These are phyloP conservation scores for Priceomyces melissophilus DNA, from an alignment of 805 yeast genomes.

Conservation along the genomic window DNA sequence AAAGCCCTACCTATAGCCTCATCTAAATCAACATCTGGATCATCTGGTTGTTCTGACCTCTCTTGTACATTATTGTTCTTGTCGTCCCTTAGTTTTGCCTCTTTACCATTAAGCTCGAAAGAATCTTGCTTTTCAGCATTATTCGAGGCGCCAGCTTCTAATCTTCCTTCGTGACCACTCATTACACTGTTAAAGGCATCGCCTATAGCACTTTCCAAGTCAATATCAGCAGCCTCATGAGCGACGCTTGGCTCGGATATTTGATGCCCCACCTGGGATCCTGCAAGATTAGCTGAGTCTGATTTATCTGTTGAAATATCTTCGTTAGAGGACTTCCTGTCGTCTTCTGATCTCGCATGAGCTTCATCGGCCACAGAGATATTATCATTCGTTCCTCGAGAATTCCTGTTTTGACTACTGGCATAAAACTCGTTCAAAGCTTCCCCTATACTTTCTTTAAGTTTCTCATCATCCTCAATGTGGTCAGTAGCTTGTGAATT, in stretches of 20 bases:
- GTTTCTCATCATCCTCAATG: slow-evolving; percentile 15
- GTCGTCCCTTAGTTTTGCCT: neutral
- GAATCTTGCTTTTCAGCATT: neutral
- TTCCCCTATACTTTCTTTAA: slow-evolving; percentile 37
- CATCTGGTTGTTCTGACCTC: slow-evolving; percentile 7
- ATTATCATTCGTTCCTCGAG: neutral
- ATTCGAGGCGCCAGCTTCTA: neutral
- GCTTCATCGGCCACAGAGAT: slow-evolving; percentile 1
- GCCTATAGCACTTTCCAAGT: slow-evolving; percentile 28
- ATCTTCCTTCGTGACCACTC: neutral
- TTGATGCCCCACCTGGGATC: neutral
- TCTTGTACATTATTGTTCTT: neutral
- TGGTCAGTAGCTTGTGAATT: neutral
- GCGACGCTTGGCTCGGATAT: neutral
- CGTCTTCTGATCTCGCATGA: neutral
- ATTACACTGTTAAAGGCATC: slow-evolving; percentile 18
- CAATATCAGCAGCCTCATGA: slow-evolving; percentile 11
- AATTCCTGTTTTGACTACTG: slow-evolving; percentile 3
- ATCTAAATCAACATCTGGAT: slow-evolving; percentile 10
- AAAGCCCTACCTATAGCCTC: slow-evolving; percentile 22
- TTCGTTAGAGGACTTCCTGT: slow-evolving; percentile 3
- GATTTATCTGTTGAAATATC: neutral
- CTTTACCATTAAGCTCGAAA: neutral
- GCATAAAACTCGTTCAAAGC: slow-evolving; percentile 33
- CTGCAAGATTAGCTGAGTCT: neutral